These are phyloP conservation scores for Kitagawia praeruptora DNA, from an alignment of 129 eudicot genomes.

Conservation along the genomic window DNA sequence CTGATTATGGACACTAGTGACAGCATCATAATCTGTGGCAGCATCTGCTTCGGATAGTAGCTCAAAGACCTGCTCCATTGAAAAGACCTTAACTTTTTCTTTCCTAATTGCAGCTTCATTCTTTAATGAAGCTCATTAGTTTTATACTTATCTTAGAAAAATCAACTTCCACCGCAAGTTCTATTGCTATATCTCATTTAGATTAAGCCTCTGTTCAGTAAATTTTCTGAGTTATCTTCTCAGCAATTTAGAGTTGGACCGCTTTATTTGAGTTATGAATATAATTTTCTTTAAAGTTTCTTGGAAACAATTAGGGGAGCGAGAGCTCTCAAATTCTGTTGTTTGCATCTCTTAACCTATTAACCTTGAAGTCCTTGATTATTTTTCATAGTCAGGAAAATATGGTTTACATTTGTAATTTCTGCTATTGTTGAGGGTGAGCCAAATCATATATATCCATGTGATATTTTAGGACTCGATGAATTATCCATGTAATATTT, in stretches of 20 bases:
- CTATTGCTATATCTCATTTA: conserved; percentile 44
- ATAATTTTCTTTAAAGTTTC: too few relatives aligned
- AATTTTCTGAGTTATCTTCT: conserved; percentile 36
- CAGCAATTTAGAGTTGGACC: conserved; percentile 27
- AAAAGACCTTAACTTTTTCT: conserved; percentile 47
- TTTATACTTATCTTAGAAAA: conserved; percentile 40
- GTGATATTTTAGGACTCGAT: too few relatives aligned
- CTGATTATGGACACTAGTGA: too few relatives aligned
- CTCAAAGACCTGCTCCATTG: conserved; percentile 47
- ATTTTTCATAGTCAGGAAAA: too few relatives aligned
- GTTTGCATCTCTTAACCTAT: conserved; percentile 44
- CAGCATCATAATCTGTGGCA: conserved; percentile 27
- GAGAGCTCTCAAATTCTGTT: conserved; percentile 43
- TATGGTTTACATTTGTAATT: too few relatives aligned
- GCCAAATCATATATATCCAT: conserved; percentile 21
- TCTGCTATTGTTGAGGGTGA: conserved; percentile 14
- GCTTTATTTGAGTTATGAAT: too few relatives aligned
- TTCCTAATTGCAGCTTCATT: conserved; percentile 25
- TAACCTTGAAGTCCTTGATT: conserved; percentile 23
- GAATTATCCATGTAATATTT: background rate
- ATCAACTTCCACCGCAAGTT: conserved; percentile 39
- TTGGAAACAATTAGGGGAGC: conserved; percentile 10
- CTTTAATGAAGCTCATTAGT: background rate
- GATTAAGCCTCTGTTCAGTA: conserved; percentile 28
- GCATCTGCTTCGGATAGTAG: conserved; percentile 63